Percentiles rank a stretch among this genome's conserved stretches.
phyloP scores from a whole-genome alignment of 768 basidiomycete genomes.

The Sarcomyxa edulis region DNA sequence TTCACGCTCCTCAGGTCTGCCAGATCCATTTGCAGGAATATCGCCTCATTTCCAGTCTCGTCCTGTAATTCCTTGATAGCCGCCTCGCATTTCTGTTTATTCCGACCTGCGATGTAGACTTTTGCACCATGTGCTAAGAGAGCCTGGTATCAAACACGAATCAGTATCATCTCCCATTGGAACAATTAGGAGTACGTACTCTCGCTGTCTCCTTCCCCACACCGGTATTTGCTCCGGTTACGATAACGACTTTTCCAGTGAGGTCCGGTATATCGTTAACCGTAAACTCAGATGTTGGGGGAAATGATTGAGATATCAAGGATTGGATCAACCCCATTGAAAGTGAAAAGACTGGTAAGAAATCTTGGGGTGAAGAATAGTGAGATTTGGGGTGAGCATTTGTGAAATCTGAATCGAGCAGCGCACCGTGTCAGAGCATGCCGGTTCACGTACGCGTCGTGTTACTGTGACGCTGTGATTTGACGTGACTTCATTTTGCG shows the following conservation, averaged over 20 bases:
- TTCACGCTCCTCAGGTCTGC: conserved; percentile 37
- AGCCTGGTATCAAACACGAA: conserved; percentile 18
- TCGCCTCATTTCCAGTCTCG: conserved; percentile 35
- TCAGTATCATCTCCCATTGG: conserved; percentile 6
- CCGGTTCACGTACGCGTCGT: too few species aligned
- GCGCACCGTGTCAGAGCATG: too few species aligned
- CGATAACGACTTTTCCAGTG: conserved; percentile 35
- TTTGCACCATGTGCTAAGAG: conserved; percentile 41
- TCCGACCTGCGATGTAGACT: conserved; percentile 48
- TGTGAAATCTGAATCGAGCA: too few species aligned
- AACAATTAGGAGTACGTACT: conserved; percentile 11
- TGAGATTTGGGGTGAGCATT: too few species aligned
- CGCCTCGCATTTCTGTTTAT: conserved; percentile 26
- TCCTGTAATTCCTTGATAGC: conserved; percentile 35
- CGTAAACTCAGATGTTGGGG: conserved; percentile 23
- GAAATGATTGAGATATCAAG: conserved; percentile 12
- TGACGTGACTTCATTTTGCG: too few species aligned
- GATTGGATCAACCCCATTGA: too few species aligned
- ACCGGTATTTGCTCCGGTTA: conserved; percentile 47
- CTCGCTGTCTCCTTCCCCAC: conserved; percentile 46
- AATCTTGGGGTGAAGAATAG: too few species aligned
- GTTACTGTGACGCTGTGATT: too few species aligned
- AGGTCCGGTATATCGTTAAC: conserved; percentile 36
- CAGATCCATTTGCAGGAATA: conserved; percentile 41
- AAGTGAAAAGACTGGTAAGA: too few species aligned